A percentile compares a stretch with the other conserved stretches of the same genome.
Conservation (phyloP, 148 eudicot species). For the Chenopodium suecicum region DNA sequence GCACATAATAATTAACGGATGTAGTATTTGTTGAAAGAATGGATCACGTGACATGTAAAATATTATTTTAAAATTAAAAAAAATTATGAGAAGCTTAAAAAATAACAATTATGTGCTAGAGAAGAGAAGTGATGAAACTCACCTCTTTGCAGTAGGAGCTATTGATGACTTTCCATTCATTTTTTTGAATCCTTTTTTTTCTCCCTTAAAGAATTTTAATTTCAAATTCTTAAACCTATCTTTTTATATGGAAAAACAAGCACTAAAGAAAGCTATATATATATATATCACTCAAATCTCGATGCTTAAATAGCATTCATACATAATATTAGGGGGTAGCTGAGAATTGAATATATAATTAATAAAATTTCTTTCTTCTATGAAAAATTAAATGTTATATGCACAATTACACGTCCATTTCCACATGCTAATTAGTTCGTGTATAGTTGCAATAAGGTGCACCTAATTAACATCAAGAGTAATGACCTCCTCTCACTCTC, state of each 20-base stretch:
- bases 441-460: background rate
- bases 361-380: too few species aligned
- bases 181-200: background rate
- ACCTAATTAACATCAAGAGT: background rate
- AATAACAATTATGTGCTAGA: background rate
- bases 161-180: background rate
- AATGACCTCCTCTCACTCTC: background rate
- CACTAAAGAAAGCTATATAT: too few species aligned
- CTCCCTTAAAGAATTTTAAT: background rate
- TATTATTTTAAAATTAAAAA: too few species aligned
- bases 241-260: too few species aligned
- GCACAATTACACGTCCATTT: background rate
- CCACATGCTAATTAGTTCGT: background rate
- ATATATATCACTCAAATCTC: too few species aligned
- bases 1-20: too few species aligned
- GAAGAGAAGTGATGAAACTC: background rate
- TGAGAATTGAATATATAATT: background rate
- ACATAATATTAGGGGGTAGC: background rate
- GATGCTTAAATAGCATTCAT: too few species aligned
- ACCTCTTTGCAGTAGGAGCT: conserved; percentile 5
- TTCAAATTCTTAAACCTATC: background rate
- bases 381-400: too few species aligned
- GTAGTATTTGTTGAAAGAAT: background rate
- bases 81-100: too few species aligned
- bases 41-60: too few species aligned